Evolutionary conservation across 139 green algal species (phyloP).

Genomic region (Micractinium sp.): DNA sequence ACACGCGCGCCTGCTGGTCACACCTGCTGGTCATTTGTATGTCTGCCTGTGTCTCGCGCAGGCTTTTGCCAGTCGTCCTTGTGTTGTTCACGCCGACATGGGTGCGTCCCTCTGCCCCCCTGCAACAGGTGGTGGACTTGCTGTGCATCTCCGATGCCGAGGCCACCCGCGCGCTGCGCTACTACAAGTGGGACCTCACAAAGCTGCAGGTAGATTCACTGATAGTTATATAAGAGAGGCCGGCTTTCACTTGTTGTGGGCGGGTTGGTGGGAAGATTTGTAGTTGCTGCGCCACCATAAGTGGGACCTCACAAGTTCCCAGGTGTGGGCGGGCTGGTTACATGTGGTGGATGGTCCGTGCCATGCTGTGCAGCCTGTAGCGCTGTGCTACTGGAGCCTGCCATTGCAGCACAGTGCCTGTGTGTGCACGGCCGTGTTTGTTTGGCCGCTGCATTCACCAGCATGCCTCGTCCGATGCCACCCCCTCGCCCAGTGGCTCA

Average conservation of each 20-base stretch:
- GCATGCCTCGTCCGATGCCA: background rate
- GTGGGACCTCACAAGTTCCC: conserved; percentile 58
- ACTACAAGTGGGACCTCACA: conserved; percentile 77
- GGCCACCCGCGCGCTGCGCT: conserved; percentile 71
- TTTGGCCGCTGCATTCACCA: background rate
- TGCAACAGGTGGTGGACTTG: conserved; percentile 47
- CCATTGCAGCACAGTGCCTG: background rate
- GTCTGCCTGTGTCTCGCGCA: background rate
- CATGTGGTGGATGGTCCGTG: too few species aligned
- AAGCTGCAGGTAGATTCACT: conserved; percentile 17
- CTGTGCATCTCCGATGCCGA: conserved; percentile 68
- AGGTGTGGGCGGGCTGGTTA: background rate
- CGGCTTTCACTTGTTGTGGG: background rate
- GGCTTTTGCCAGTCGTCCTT: background rate
- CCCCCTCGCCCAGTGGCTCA: background rate
- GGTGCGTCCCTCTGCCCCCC: background rate
- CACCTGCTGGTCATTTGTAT: too few species aligned
- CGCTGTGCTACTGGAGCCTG: background rate
- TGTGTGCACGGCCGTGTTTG: background rate
- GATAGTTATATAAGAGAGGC: background rate
- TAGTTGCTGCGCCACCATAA: conserved; percentile 69
- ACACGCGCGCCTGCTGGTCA: too few species aligned
- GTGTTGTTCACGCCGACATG: background rate
- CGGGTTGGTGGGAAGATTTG: background rate
- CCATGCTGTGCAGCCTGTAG: background rate